Percentiles rank a stretch among this genome's conserved stretches.
phyloP scores from a whole-genome alignment of 208 protist genomes.

The Leishmania amazonensis region DNA sequence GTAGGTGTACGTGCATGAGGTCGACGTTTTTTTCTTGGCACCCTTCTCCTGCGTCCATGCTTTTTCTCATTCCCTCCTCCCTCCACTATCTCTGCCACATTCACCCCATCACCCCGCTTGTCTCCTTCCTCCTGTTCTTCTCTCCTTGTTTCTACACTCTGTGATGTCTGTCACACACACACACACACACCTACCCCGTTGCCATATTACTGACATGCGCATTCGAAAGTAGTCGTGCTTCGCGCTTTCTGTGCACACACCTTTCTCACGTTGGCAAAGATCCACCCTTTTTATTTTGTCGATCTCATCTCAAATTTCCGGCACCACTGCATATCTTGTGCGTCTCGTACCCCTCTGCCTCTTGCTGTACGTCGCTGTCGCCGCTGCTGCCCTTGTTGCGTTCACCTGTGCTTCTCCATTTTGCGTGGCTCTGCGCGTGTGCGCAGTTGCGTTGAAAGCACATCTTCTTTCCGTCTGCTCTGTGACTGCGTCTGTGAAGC shows the following conservation, averaged over 20 bases:
- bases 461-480: neutral
- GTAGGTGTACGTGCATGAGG: neutral
- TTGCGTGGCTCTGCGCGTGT: neutral
- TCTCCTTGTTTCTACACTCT: neutral
- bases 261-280: neutral
- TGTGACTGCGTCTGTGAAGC: neutral
- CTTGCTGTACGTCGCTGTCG: neutral
- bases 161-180: neutral
- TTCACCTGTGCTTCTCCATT: neutral
- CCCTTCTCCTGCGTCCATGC: neutral
- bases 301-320: neutral
- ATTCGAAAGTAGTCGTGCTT: neutral
- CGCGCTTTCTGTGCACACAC: neutral
- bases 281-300: neutral
- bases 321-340: neutral
- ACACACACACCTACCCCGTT: constrained; percentile 12
- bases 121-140: neutral
- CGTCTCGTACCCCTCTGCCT: neutral
- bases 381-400: neutral
- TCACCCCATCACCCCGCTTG: neutral
- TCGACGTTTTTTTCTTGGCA: neutral
- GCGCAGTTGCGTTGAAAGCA: neutral
- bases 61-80: neutral
- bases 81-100: neutral
- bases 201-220: neutral